Evolutionary conservation across 2,329 filamentous ascomycete genomes (phyloP).

Genomic region (Chaetomium sp.): DNA sequence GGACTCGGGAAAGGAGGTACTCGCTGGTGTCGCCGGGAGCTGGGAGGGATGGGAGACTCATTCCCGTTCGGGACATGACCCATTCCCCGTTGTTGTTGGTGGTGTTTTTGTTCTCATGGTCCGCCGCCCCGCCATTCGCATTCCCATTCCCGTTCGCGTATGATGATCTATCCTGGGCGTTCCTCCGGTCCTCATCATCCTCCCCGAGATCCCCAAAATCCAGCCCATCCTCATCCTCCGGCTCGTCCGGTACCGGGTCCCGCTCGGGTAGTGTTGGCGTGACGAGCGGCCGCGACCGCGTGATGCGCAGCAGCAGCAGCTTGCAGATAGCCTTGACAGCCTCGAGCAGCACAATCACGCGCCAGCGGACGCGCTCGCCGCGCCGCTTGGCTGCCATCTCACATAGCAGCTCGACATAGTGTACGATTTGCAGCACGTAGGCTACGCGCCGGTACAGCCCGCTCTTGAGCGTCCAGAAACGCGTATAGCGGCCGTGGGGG

Average conservation of each 20-base stretch:
- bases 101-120: not conserved
- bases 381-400: constrained; percentile 92
- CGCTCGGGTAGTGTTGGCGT: constrained; percentile 81
- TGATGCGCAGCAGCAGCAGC: constrained; percentile 72
- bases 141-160: constrained; percentile 12
- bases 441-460: constrained; percentile 75
- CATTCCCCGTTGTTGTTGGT: constrained; percentile 46
- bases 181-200: constrained; percentile 50
- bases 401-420: constrained; percentile 93
- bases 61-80: constrained; percentile 90
- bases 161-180: not conserved
- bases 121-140: not conserved
- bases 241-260: constrained; percentile 62
- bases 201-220: constrained; percentile 48
- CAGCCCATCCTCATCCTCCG: constrained; percentile 43
- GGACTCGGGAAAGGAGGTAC: constrained; percentile 82
- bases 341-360: constrained; percentile 78
- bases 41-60: constrained; percentile 77
- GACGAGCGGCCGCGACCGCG: constrained; percentile 74
- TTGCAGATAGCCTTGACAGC: constrained; percentile 79
- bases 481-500: constrained; percentile 59
- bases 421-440: constrained; percentile 77
- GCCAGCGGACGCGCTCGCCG: constrained; percentile 77
- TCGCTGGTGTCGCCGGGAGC: constrained; percentile 74
- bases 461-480: constrained; percentile 57